Evolutionary conservation across 2,329 filamentous ascomycete species (phyloP).

Genomic region (Colletotrichum nymphaeae): DNA sequence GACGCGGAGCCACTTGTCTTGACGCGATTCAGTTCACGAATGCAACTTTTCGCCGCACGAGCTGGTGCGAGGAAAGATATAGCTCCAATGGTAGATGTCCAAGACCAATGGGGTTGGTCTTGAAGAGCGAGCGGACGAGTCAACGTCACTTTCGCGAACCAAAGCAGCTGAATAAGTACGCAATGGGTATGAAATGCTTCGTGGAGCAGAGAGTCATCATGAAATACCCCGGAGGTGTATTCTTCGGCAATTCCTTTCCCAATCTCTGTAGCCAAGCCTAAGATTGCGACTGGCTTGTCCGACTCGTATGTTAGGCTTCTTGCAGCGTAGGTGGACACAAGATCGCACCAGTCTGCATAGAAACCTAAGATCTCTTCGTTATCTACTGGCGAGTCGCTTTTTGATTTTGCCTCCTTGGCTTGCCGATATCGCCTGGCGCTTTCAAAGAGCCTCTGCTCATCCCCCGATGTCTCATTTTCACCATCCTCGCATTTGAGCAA

Average conservation of each 20-base stretch:
- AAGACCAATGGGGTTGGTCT: not conserved
- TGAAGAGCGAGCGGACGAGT: not conserved
- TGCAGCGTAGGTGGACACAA: not conserved
- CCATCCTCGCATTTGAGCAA: not conserved
- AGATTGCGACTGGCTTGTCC: not conserved
- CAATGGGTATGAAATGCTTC: not conserved
- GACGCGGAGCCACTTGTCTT: not conserved
- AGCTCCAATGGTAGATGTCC: not conserved
- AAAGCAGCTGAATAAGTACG: not conserved
- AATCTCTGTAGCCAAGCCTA: not conserved
- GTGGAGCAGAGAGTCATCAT: not conserved
- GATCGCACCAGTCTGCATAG: not conserved
- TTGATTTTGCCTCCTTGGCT: not conserved
- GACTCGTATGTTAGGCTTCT: not conserved
- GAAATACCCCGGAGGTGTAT: not conserved
- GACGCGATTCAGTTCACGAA: not conserved
- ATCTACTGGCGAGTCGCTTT: not conserved
- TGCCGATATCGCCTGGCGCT: not conserved
- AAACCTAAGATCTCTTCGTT: not conserved
- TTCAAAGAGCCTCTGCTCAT: not conserved
- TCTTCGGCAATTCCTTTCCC: not conserved
- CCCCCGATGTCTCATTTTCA: not conserved
- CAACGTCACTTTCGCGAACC: not conserved
- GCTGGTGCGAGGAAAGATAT: not conserved
- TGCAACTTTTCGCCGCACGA: not conserved